Base-by-base conservation (phyloP, 495 filamentous ascomycete species). In the Opeltia flavorubescens region DNA sequence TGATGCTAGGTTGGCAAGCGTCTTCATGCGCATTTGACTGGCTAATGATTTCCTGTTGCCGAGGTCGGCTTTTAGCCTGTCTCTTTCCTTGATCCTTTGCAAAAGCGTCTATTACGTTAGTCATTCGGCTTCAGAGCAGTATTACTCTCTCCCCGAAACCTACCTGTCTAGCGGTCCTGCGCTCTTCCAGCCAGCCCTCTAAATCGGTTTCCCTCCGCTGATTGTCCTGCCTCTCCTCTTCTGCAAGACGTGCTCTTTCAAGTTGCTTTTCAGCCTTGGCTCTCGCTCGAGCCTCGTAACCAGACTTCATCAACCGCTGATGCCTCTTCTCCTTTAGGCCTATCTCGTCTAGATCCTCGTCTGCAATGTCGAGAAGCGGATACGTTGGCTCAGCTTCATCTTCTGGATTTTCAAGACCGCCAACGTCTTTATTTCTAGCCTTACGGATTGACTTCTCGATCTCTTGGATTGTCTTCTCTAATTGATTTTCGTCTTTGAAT, bases 1-100 rank as follows among this genome's bases (percentile, higher is more conserved):
- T 0, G 89, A 87, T 13, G 91, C 91, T 1, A 98, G 80, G 54
- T 94, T 95, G 33, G 91, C 93, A n/a, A 98, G 81, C 13, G 77
- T 86, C 65, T 96, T 95, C 91, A 98, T 98, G 25, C 91, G 84
- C 68, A 91, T 87, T 56, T 95, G 91, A 46, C 78, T 86, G 9
- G 93, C 93, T 9, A 95, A 75, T 1, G 88, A 95, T 60, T 98
- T 98, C 50, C 91, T 83, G 60, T 96, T 95, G 23, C 88, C 86
- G 0, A 95, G 72, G 55, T 98, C 91, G 1, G 83, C 82, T 62
- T 91, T 94, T 44, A 95, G 72, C 20, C 91, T 74, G 50, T 94
- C 85, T 25, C 89, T 80, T 48, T 96, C 93, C 61, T 94, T 94
- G 62, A 96, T 89, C 58, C 74, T 84, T 59, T 83, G 76, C 1